A percentile compares a stretch with the other conserved stretches of the same genome.
Evolutionary conservation across 2,329 filamentous ascomycete genomes (phyloP).

Genomic region (Neurospora sp.): DNA sequence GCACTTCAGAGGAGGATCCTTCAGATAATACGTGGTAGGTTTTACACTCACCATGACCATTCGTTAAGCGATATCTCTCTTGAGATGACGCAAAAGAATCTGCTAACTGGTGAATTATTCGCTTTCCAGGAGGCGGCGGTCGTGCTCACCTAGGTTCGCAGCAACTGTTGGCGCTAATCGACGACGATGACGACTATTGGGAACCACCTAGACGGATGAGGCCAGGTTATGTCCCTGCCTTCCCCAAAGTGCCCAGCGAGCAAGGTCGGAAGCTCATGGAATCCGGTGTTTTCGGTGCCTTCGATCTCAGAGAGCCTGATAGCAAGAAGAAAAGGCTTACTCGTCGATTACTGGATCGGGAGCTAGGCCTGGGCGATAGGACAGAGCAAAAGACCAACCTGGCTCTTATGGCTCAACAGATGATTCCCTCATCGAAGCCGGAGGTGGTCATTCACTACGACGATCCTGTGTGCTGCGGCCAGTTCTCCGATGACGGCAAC

Average conservation of each 20-base stretch:
- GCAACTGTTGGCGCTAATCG: slow-evolving; percentile 17
- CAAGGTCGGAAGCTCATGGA: slow-evolving; percentile 70
- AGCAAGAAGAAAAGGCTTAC: slow-evolving; percentile 51
- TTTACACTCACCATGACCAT: slow-evolving; percentile 9
- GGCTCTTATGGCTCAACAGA: slow-evolving; percentile 58
- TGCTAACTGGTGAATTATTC: not conserved
- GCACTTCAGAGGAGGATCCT: slow-evolving; percentile 6
- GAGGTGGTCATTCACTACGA: slow-evolving; percentile 87
- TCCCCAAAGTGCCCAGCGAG: slow-evolving; percentile 77
- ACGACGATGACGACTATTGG: slow-evolving; percentile 22
- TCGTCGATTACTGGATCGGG: slow-evolving; percentile 66
- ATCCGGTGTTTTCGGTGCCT: slow-evolving; percentile 68
- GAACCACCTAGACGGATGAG: slow-evolving; percentile 35
- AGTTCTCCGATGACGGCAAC: slow-evolving; percentile 94
- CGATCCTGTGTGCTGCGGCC: slow-evolving; percentile 81
- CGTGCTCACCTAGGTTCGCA: slow-evolving; percentile 13
- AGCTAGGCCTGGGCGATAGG: slow-evolving; percentile 61
- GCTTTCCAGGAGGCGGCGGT: not conserved
- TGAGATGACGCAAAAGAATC: not conserved
- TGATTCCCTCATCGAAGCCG: slow-evolving; percentile 67
- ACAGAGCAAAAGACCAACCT: slow-evolving; percentile 51
- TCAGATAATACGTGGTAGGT: slow-evolving; percentile 9
- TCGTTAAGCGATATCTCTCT: slow-evolving; percentile 12
- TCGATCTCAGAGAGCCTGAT: slow-evolving; percentile 37
- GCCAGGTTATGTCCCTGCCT: slow-evolving; percentile 44